Evolutionary conservation across 768 basidiomycete genomes (phyloP).

Genomic region (Cystofilobasidium bisporidii): DNA sequence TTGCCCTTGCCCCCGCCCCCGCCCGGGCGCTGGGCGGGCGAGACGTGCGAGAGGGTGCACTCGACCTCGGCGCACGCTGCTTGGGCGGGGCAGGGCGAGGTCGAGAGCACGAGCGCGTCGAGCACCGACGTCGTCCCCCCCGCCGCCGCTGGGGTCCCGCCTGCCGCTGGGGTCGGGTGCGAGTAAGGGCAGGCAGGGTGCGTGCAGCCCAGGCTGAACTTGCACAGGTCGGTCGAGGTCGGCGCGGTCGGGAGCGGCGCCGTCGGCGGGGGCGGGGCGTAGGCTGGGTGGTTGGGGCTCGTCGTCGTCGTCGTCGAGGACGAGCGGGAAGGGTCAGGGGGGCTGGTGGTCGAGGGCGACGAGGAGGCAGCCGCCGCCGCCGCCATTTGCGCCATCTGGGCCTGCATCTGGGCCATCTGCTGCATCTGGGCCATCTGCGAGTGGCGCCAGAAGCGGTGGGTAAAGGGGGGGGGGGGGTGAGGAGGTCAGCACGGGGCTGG

Average conservation of each 20-base stretch:
- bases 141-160: too few species aligned
- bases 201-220: conserved; percentile 81
- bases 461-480: conserved; percentile 26
- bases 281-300: too few species aligned
- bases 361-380: conserved; percentile 28
- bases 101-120: conserved; percentile 86
- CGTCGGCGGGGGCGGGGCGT: conserved; percentile 24
- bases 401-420: conserved; percentile 46
- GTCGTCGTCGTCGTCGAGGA: too few species aligned
- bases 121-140: conserved; percentile 74
- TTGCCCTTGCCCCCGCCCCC: conserved; percentile 26
- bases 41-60: conserved; percentile 82
- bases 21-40: conserved; percentile 67
- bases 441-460: too few species aligned
- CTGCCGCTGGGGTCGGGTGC: conserved; percentile 95
- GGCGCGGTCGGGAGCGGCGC: conserved; percentile 40
- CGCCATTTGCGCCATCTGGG: conserved; percentile 36
- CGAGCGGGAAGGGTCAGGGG: neutral
- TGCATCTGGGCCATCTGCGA: conserved; percentile 89
- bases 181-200: conserved; percentile 82
- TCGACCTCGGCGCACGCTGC: conserved; percentile 87
- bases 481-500: neutral
- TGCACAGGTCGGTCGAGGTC: conserved; percentile 55
- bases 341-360: neutral
- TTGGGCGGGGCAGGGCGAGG: conserved; percentile 82